Evolutionary conservation across 1,139 yeast species (phyloP).

Genomic region (Taphrina confusa): DNA sequence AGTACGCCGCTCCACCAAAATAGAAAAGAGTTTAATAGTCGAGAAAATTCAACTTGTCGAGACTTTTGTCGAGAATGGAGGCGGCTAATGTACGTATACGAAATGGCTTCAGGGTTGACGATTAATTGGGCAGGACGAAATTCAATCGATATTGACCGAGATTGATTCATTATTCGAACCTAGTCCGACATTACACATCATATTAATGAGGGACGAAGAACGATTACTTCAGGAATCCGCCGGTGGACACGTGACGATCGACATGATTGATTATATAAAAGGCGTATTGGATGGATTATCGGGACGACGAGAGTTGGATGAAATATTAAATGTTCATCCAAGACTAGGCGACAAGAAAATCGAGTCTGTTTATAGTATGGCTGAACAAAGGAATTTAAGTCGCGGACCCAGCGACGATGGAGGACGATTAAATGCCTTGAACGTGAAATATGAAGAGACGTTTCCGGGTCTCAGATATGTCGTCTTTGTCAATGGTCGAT

Average conservation of each 20-base stretch:
- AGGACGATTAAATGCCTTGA: constrained; percentile 54
- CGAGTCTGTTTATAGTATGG: constrained; percentile 63
- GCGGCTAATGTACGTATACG: too few relatives aligned
- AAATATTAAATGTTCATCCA: constrained; percentile 66
- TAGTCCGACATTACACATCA: constrained; percentile 9
- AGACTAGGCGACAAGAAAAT: constrained; percentile 64
- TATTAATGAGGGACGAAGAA: constrained; percentile 1
- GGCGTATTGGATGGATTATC: neutral
- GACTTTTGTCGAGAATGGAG: too few relatives aligned
- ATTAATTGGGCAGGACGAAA: neutral
- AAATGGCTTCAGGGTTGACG: too few relatives aligned
- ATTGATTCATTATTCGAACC: constrained; percentile 28
- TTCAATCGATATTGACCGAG: neutral
- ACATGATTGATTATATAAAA: neutral
- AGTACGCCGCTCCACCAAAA: too few relatives aligned
- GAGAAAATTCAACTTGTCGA: too few relatives aligned
- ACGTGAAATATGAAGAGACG: constrained; percentile 61
- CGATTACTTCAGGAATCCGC: constrained; percentile 1
- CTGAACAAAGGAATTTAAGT: constrained; percentile 69
- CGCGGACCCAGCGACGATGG: constrained; percentile 53
- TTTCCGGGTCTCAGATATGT: constrained; percentile 87
- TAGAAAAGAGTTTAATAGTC: too few relatives aligned
- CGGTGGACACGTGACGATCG: constrained; percentile 1
- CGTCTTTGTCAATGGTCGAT: constrained; percentile 85
- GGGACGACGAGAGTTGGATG: constrained; percentile 20